Conservation (phyloP, 116 monocot species). For the Cymodocea nodosa region DNA sequence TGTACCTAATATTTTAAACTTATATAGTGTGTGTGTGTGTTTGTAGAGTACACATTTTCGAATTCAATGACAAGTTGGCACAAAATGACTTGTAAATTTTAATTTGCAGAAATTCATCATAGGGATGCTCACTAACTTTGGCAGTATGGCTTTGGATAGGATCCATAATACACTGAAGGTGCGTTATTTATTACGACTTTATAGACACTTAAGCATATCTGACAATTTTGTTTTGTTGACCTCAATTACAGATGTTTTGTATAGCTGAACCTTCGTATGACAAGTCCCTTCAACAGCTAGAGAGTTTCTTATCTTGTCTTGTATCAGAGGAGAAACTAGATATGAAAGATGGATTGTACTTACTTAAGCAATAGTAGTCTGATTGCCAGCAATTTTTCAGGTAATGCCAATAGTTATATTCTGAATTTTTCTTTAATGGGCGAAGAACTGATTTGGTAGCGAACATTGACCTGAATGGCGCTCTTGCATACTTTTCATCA, state of each 20-base stretch:
- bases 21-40: no score
- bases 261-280: constrained; percentile 86
- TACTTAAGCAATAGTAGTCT: constrained; percentile 42
- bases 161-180: constrained; percentile 98
- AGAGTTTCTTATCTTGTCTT: constrained; percentile 74
- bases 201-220: not conserved
- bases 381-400: no score
- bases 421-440: no score
- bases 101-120: constrained; percentile 80
- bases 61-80: no score
- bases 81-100: no score
- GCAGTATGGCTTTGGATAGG: constrained; percentile 70
- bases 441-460: no score
- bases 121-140: constrained; percentile 96
- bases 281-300: constrained; percentile 90
- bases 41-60: no score
- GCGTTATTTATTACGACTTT: not conserved
- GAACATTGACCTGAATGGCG: no score
- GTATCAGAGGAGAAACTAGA: constrained; percentile 81
- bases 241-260: constrained; percentile 76
- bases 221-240: not conserved
- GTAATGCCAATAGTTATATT: no score
- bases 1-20: no score
- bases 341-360: constrained; percentile 59
- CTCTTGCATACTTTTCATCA: no score